phyloP scores from a whole-genome alignment of 2,329 filamentous ascomycete genomes.

The Xylariales sp. region DNA sequence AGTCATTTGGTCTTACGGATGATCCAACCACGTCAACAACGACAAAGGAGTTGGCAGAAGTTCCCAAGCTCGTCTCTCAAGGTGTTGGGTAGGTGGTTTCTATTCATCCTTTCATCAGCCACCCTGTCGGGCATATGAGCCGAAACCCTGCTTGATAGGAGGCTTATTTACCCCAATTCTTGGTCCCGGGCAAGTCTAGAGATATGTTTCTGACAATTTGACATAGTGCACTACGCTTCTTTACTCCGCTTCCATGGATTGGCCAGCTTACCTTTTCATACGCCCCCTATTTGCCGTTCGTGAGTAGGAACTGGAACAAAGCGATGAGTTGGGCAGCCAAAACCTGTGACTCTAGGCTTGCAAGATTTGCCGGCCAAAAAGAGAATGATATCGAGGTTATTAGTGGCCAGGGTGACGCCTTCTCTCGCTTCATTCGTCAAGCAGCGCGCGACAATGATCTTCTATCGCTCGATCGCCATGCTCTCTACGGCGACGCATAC shows the following conservation, averaged over 20 bases:
- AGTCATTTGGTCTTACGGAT: conserved; percentile 19
- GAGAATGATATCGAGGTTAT: background rate
- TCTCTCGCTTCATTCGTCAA: conserved; percentile 30
- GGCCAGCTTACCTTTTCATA: conserved; percentile 4
- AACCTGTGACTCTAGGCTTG: conserved; percentile 24
- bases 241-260: conserved; percentile 34
- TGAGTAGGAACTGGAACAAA: conserved; percentile 26
- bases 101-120: no score
- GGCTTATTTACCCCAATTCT: no score
- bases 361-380: background rate
- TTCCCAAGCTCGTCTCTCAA: no score
- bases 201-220: no score
- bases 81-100: no score
- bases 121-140: no score
- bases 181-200: no score
- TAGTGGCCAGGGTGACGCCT: conserved; percentile 14
- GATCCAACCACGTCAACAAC: background rate
- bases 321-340: conserved; percentile 27
- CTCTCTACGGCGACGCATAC: conserved; percentile 35
- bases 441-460: conserved; percentile 20
- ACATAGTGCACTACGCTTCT: background rate
- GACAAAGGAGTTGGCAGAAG: no score
- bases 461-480: conserved; percentile 24
- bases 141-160: no score
- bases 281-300: conserved; percentile 24